These are phyloP conservation scores for Naganishia sp. DNA, from an alignment of 1,284 basidiomycete species.

Conservation along the genomic window DNA sequence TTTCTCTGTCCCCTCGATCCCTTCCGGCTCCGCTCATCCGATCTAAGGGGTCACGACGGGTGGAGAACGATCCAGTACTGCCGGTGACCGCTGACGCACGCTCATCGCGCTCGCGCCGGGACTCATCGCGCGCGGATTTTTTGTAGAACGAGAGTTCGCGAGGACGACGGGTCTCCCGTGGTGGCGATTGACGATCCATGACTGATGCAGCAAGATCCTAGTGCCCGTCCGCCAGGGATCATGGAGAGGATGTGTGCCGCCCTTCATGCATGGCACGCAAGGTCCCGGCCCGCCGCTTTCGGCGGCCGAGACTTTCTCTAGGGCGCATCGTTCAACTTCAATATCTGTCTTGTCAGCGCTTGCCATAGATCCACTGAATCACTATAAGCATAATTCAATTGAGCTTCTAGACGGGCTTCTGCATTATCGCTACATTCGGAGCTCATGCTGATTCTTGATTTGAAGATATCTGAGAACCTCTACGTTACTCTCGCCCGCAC, in stretches of 20 bases:
- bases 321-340: too few relatives aligned
- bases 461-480: too few relatives aligned
- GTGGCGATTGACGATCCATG: constrained; percentile 19
- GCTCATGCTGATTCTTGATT: too few relatives aligned
- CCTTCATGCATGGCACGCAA: too few relatives aligned
- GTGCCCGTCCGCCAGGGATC: background rate
- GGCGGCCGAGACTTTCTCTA: too few relatives aligned
- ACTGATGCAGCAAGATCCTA: background rate
- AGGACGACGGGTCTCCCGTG: constrained; percentile 34
- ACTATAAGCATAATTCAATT: too few relatives aligned
- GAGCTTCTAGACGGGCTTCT: too few relatives aligned
- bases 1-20: background rate
- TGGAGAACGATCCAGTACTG: constrained; percentile 40
- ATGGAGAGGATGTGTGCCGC: background rate
- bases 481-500: too few relatives aligned
- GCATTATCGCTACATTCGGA: too few relatives aligned
- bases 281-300: too few relatives aligned
- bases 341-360: too few relatives aligned
- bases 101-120: constrained; percentile 1
- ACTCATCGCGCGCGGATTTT: constrained; percentile 36
- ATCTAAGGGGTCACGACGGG: constrained; percentile 43
- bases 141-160: constrained; percentile 56
- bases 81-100: background rate
- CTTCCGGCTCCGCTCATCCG: constrained; percentile 31
- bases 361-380: too few relatives aligned